Evolutionary conservation across 805 yeast genomes (phyloP).

Genomic region (Cyberlindnera maritima): DNA sequence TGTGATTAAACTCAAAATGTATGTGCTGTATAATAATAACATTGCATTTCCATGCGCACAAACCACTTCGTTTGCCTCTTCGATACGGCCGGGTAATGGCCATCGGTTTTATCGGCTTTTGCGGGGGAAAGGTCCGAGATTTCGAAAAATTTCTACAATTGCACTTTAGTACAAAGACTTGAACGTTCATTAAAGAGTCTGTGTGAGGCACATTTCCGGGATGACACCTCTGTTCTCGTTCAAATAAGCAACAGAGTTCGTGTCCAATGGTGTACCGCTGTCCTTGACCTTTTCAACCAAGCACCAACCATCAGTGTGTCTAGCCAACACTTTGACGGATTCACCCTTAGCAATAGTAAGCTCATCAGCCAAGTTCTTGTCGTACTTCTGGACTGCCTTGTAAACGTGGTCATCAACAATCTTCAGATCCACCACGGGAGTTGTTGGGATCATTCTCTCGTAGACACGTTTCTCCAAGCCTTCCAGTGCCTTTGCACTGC

Average conservation of each 20-base stretch:
- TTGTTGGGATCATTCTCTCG: constrained; percentile 21
- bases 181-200: neutral
- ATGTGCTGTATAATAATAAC: too few species aligned
- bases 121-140: too few species aligned
- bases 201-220: constrained; percentile 35
- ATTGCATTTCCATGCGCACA: too few species aligned
- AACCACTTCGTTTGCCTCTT: too few species aligned
- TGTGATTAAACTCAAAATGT: too few species aligned
- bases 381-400: constrained; percentile 27
- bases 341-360: constrained; percentile 32
- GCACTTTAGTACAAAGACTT: neutral
- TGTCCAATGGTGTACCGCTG: constrained; percentile 21
- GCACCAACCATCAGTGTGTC: constrained; percentile 46
- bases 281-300: constrained; percentile 34
- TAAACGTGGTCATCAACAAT: constrained; percentile 16
- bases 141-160: too few species aligned
- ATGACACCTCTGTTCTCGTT: constrained; percentile 40
- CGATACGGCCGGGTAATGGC: too few species aligned
- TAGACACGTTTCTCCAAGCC: constrained; percentile 22
- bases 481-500: constrained; percentile 7
- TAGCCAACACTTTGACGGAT: constrained; percentile 33
- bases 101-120: too few species aligned
- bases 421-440: constrained; percentile 17
- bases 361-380: constrained; percentile 37
- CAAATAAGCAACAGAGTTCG: constrained; percentile 23